Evolutionary conservation across 2,329 filamentous ascomycete genomes (phyloP), one percentile per base, ranked within the genome.

Genomic region (Neonectria punicea): DNA sequence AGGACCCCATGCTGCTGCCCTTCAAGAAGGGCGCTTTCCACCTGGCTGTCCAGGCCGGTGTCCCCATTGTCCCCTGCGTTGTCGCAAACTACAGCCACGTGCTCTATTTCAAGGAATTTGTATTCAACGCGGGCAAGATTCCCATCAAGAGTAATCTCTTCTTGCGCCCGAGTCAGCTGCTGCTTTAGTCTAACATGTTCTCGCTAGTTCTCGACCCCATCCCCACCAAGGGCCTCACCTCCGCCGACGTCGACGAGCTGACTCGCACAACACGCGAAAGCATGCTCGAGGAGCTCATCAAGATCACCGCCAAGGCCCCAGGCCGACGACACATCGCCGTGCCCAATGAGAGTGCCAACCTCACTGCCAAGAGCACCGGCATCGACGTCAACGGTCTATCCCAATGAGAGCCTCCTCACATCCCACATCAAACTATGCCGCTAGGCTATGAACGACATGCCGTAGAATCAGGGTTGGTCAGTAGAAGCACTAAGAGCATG

Each of bases 21-120:
- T 99, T 98, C 86, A 99, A 99, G 83, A 99, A 99, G 85, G 96
- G 96, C 65, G 96, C 95, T 51, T 99, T 99, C 81, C 95, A 99
- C 79, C 86, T 99, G 36, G 96, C 96, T 50, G 89, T 99, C 20
- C 93, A 98, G 84, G 95, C 95, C 2, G 92, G 93, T 70, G 96
- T 98, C 6, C 94, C 94, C 28, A 93, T 99, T 73, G 91, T 99
- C 4, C 96, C 96, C 0, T 87, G 97, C 39, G 91, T 94, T 51
- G 87, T 89, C 32, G 92, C 92, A 77, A 94, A 94, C 80, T 95
- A 95, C 79, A 90, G 90, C 72, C 87, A 93, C 76, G 76, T 94
- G 36, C 80, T 94, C 68, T 89, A 88, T 73, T 80, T 90, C 71
- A 89, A 90, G 80, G 83, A 84, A 49, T 76, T 87, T 71, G 82